Base-by-base conservation (phyloP, 163 green algal species). In the Chlorella variabilis region DNA sequence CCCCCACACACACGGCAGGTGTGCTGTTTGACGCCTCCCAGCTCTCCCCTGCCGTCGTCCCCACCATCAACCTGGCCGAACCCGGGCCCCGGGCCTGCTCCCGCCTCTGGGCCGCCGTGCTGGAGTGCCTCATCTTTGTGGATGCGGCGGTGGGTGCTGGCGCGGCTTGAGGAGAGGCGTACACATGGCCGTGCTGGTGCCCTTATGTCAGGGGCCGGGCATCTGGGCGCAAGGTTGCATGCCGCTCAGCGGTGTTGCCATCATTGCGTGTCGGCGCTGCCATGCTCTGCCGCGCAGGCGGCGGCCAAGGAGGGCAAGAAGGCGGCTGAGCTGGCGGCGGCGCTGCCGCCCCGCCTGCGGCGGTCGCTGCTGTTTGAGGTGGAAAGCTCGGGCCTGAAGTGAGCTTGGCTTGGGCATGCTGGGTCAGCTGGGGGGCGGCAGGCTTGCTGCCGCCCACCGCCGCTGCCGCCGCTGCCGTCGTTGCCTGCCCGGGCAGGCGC, bases 41-140 rank as follows among this genome's bases (percentile, higher is more conserved):
- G 58, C 42, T 61, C 15, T 38, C 34, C 4, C 84, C 84, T 17
- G 54, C 66, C 3, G 17, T 76, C 8, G 34, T 39, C 39, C 59
- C 62, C 11, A 21, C 45, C 4, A 51, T 87, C 65, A 89, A 85
- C 69, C 59, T 87, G 31, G 58, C 69, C 0, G 27, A 87, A 61
- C 85, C 85, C 8, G 85, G 85, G 18, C 85, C 85, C 8, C 76
- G 68, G 0, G 59, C 59, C 5, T 17, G 61, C 29, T 34, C 69
- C 17, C 68, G 81, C 29, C 61, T 89, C 11, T 89, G 85, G 85
- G 29, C 59, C 0, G 67, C 66, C 6, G 36, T 89, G 8, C 71
- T 89, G n/a, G 71, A 89, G 51, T 36, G 34, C 2, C 33, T 75
- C 4, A 33, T 70, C 0, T 68, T 29, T 33, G 34, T 75, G 0